Evolutionary conservation across 495 filamentous ascomycete genomes (phyloP), one percentile per base, ranked within the genome.

Genomic region (Monascus purpureus): DNA sequence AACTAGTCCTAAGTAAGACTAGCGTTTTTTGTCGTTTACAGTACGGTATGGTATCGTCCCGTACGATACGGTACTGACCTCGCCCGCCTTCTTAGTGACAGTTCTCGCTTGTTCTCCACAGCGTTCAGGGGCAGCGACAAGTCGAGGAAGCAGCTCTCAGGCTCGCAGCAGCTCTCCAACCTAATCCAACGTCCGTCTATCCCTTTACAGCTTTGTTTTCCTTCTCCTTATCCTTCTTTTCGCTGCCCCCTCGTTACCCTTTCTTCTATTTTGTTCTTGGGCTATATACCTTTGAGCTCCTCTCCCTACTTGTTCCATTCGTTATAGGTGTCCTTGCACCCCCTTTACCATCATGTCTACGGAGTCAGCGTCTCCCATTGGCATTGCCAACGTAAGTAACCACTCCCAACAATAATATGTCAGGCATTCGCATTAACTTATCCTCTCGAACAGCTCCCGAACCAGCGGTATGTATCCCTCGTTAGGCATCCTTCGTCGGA

Each of bases 331-430:
- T 31, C 29, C 29, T 22, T 13, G n/a, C 20, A 22, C 37, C 45
- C 51, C 33, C 46, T 42, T 42, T 39, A 46, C 35, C 64, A 74
- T 54, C 57, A 87, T 87, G 81, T 70, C 78, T 52, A 75, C 74
- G 43, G 86, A 93, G 61, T 81, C 80, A 54, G 79, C 81, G 40
- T 81, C 82, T 52, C 85, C 84, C 49, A 96, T 96, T 81, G 88
- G 88, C 70, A 96, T 97, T 80, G 90, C 90, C 72, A 97, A 97
- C 68, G 75, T 80, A 61, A 62, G 75, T 68, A 15, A 28, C 37
- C 8, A 17, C 23, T 31, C 17, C 25, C 17, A 33, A 3, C 23
- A 8, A 8, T 9, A 11, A 11, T 29, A 13, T 31, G 9, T 31
- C 9, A 20, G 17, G 12, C n/a, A 25, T 23, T 12, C 38, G 46